A percentile compares a stretch with the other conserved stretches of the same genome.
Conservation (phyloP, 23 red algal genomes). For the Porphyridium purpureum region DNA sequence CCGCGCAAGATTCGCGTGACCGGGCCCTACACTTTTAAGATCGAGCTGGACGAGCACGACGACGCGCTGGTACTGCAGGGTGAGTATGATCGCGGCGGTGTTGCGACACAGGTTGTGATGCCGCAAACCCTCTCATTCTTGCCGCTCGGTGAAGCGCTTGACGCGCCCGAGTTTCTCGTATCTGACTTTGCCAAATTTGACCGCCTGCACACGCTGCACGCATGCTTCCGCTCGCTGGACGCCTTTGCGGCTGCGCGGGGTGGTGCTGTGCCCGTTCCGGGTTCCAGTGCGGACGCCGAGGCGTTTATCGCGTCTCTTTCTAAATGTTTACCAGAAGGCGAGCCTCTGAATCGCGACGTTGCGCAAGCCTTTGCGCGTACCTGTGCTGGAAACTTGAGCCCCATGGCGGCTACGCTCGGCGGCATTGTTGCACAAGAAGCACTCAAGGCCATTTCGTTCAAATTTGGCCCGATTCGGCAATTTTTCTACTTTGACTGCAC, state of each 20-base stretch:
- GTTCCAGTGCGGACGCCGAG: constrained; percentile 24
- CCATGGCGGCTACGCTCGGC: constrained; percentile 75
- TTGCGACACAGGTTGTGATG: constrained; percentile 85
- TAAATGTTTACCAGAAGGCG: background rate
- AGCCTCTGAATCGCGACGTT: constrained; percentile 11
- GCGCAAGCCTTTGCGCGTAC: constrained; percentile 77
- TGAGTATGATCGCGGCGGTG: constrained; percentile 77
- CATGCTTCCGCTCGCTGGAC: constrained; percentile 55
- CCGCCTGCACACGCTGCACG: constrained; percentile 41
- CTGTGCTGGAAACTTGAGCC: constrained; percentile 54
- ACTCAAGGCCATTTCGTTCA: constrained; percentile 79
- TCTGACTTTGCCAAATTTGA: constrained; percentile 88
- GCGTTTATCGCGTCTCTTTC: constrained; percentile 33
- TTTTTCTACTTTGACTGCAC: constrained; percentile 83
- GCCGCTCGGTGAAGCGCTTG: constrained; percentile 30
- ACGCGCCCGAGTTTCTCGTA: constrained; percentile 31
- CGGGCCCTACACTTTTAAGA: constrained; percentile 78
- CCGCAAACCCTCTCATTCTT: constrained; percentile 49
- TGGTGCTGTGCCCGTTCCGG: constrained; percentile 41
- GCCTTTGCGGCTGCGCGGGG: constrained; percentile 8
- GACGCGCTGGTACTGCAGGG: constrained; percentile 30
- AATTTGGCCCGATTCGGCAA: constrained; percentile 91
- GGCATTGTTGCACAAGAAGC: constrained; percentile 91
- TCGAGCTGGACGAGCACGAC: constrained; percentile 25
- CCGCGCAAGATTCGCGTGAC: constrained; percentile 45